Evolutionary conservation across 2,329 filamentous ascomycete species (phyloP).

Genomic region (Nothopassalora personata): DNA sequence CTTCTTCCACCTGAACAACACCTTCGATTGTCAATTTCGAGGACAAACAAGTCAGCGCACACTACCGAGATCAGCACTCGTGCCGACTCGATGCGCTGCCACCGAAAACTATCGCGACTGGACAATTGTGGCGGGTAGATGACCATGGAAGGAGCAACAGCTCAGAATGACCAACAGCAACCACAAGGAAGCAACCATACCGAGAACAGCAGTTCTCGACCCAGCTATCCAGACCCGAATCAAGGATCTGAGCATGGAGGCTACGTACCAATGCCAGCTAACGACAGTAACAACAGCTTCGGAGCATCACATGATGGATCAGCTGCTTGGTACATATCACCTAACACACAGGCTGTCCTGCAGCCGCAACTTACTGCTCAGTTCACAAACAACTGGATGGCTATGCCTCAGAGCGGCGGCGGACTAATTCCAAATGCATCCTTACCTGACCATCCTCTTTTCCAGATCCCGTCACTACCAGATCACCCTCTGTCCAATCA

Average conservation of each 20-base stretch:
- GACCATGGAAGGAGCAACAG: neutral
- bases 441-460: neutral
- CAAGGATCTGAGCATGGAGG: neutral
- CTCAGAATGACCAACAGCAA: neutral
- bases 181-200: neutral
- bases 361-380: neutral
- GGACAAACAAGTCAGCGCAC: too few species aligned
- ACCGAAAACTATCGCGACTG: neutral
- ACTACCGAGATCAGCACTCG: neutral
- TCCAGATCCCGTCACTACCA: neutral
- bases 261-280: neutral
- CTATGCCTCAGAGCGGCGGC: neutral
- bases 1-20: neutral
- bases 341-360: neutral
- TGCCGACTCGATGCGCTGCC: neutral
- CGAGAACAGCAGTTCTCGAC: neutral
- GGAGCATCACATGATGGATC: neutral
- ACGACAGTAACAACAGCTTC: neutral
- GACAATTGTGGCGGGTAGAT: neutral
- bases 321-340: neutral
- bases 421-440: too few species aligned
- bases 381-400: neutral
- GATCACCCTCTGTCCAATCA: neutral
- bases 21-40: too few species aligned
- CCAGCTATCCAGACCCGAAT: neutral